Conservation (phyloP, 768 basidiomycete genomes). For the Dentipellis fragilis region DNA sequence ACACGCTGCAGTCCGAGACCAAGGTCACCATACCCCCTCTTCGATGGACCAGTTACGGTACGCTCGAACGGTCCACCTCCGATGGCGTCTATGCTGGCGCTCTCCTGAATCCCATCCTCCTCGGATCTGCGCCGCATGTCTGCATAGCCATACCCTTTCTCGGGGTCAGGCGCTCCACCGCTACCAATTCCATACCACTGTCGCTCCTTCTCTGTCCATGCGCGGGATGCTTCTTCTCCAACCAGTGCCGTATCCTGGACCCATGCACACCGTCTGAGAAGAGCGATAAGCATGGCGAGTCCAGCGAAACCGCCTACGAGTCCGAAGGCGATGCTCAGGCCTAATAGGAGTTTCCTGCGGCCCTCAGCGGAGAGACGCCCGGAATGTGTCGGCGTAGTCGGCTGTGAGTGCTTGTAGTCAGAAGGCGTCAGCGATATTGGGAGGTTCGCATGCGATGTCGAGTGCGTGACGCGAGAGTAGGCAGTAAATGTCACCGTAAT, state of each 20-base stretch:
- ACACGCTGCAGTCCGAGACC: conserved; percentile 43
- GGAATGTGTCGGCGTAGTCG: conserved; percentile 8
- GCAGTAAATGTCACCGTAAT: conserved; percentile 55
- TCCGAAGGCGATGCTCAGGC: conserved; percentile 52
- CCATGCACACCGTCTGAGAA: conserved; percentile 42
- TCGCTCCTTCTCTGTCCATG: conserved; percentile 55
- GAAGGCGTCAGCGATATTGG: conserved; percentile 35
- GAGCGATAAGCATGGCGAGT: conserved; percentile 44
- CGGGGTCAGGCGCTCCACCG: conserved; percentile 15
- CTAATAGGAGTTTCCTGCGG: conserved; percentile 42
- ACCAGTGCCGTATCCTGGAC: conserved; percentile 52
- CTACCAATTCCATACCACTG: conserved; percentile 55
- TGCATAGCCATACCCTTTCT: conserved; percentile 25
- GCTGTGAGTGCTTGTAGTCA: conserved; percentile 28
- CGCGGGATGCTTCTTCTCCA: conserved; percentile 47
- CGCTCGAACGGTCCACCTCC: not conserved
- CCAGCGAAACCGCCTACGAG: conserved; percentile 47
- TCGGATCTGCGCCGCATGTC: conserved; percentile 7
- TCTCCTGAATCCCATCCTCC: not conserved
- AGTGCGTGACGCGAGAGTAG: conserved; percentile 54
- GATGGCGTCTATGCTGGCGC: not conserved
- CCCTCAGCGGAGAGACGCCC: conserved; percentile 32
- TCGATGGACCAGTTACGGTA: conserved; percentile 10
- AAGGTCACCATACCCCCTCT: conserved; percentile 22
- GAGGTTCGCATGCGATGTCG: conserved; percentile 58